A percentile compares a stretch with the other conserved stretches of the same genome.
Conservation (phyloP, 352 stramenopile species). For the Ophiocytium majus region DNA sequence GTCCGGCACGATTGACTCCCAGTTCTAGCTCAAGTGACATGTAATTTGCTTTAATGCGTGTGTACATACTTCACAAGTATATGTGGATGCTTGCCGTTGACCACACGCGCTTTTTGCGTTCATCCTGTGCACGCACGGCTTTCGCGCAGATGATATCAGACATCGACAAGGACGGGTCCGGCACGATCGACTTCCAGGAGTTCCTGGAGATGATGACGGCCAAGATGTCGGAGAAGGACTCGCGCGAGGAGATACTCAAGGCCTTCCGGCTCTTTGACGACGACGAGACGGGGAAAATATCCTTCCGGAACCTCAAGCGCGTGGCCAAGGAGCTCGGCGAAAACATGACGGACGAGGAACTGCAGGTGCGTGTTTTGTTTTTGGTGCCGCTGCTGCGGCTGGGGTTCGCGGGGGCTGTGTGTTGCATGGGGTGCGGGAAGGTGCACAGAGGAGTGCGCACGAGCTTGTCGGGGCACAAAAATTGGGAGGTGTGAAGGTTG, state of each 20-base stretch:
- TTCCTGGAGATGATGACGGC: conserved; percentile 95
- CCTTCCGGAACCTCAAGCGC: conserved; percentile 91
- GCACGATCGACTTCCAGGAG: conserved; percentile 93
- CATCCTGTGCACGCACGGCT: neutral
- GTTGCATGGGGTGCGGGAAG: too few relatives aligned
- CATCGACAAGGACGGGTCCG: conserved; percentile 90
- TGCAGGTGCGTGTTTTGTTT: conserved; percentile 94
- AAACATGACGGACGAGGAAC: conserved; percentile 96
- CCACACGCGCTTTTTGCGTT: neutral
- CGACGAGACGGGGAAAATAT: conserved; percentile 94
- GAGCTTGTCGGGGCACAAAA: too few relatives aligned
- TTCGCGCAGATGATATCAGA: conserved; percentile 80
- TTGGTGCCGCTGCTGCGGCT: too few relatives aligned
- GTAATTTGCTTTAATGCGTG: too few relatives aligned
- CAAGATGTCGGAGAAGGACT: conserved; percentile 94
- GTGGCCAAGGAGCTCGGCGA: conserved; percentile 97
- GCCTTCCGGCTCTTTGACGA: conserved; percentile 96
- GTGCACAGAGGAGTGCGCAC: too few relatives aligned
- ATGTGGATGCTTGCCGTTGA: neutral
- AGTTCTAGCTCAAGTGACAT: too few relatives aligned
- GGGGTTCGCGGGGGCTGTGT: too few relatives aligned
- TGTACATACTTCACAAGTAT: too few relatives aligned
- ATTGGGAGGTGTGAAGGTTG: too few relatives aligned
- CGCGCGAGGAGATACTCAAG: conserved; percentile 90
- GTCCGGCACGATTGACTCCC: conserved; percentile 90